Evolutionary conservation across 2,329 filamentous ascomycete species (phyloP).

Genomic region (Scedosporium dehoogii): DNA sequence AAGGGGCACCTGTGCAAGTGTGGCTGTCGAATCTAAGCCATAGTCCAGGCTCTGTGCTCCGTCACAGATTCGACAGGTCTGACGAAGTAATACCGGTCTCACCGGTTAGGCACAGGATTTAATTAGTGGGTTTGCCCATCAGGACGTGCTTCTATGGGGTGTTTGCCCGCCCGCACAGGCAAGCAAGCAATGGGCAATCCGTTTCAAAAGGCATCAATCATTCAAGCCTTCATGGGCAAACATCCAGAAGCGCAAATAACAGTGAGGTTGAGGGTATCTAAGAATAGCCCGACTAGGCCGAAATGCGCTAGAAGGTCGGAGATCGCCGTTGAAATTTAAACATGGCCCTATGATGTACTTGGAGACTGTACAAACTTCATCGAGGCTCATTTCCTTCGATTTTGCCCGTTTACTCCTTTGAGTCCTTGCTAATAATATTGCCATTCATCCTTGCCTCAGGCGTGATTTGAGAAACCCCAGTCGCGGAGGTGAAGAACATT

Average conservation of each 20-base stretch:
- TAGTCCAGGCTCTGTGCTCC: neutral
- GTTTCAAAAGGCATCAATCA: neutral
- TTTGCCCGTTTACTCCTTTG: too few relatives aligned
- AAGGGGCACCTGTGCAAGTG: neutral
- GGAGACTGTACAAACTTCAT: too few relatives aligned
- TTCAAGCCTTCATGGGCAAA: neutral
- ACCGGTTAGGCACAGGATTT: neutral
- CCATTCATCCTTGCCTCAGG: neutral
- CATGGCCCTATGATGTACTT: neutral
- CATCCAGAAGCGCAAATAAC: neutral
- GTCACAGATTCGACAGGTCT: neutral
- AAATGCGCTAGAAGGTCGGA: neutral
- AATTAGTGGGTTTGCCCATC: too few relatives aligned
- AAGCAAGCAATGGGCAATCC: neutral
- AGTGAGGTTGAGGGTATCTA: neutral
- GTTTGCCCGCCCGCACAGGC: neutral
- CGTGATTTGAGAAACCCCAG: neutral
- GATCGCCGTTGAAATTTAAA: neutral
- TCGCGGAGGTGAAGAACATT: neutral
- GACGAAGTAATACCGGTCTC: neutral
- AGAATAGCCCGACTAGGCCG: neutral
- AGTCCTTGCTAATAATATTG: neutral
- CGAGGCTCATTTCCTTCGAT: too few relatives aligned
- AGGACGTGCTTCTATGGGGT: too few relatives aligned
- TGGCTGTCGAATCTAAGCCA: neutral